Evolutionary conservation across 73 alveolate species (phyloP), one percentile per base, ranked within the genome.

Genomic region (Paramecium pentaurelia): DNA sequence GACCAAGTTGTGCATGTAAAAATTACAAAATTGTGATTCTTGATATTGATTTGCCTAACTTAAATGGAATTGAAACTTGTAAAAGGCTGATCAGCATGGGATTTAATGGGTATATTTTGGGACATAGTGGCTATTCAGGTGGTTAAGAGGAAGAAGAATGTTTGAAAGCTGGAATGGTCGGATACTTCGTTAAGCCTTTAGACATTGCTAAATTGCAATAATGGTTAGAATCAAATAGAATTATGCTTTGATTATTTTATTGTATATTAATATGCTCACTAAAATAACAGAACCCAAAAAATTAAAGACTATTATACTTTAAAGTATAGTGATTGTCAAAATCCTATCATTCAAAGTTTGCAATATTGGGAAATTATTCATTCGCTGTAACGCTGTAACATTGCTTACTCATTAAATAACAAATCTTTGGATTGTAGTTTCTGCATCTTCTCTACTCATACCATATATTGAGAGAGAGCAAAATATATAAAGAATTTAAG

Each of bases 91-190:
- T 80, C 7, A 42, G 38, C 22, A 27, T 32, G 44, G 91, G 91
- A 6, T 80, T 6, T 47, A 18, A 9, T 20, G 91, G 91, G 4
- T 20, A 18, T 47, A 80, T 80, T 4, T 25, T 80, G 28, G 91
- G 91, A 8, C 91, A 80, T 47, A 80, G 77, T 40, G 91, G 77
- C 25, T 80, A 44, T 45, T 44, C 71, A 7, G 91, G 75, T 20
- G 75, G 37, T 14, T 11, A 80, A 11, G 77, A 45, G 45, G 58
- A 40, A 44, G 44, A 47, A 28, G 91, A 80, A 3, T 80, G 91
- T 25, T 36, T 80, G 14, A 32, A 80, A 36, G 91, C 91, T 27
- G 91, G 91, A 8, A 80, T 80, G 91, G 32, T 18, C 3, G 73
- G 44, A 32, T 80, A 47, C 49, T 80, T 80, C 12, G 49, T 20